Percentiles rank a stretch among this genome's conserved stretches.
phyloP scores from a whole-genome alignment of 495 filamentous ascomycete genomes.

The Schizothecium vesticola region DNA sequence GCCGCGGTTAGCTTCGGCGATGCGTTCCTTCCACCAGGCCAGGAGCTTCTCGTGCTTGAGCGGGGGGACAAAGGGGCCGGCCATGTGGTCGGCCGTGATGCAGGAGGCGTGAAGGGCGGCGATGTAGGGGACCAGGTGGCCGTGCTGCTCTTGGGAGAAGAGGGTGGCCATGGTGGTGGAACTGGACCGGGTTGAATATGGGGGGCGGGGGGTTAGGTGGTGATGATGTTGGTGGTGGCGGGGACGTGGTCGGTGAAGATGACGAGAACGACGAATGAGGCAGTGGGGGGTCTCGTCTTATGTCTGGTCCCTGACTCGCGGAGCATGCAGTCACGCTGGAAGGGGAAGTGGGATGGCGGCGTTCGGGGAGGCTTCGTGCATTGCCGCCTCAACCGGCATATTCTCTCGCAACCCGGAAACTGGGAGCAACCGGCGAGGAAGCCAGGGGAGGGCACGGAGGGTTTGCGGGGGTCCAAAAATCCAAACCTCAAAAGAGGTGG shows the following conservation, averaged over 20 bases:
- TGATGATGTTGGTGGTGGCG: background rate
- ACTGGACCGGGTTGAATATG: background rate
- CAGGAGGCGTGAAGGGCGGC: conserved; percentile 37
- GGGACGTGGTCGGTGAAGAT: background rate
- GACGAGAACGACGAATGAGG: background rate
- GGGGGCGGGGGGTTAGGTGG: background rate
- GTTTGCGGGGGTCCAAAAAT: conserved; percentile 11
- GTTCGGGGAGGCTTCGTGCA: conserved; percentile 8
- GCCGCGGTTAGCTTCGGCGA: conserved; percentile 29
- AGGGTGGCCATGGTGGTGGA: conserved; percentile 18
- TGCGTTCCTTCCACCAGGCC: conserved; percentile 35
- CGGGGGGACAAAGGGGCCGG: conserved; percentile 36
- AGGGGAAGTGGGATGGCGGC: background rate
- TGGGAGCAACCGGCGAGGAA: background rate
- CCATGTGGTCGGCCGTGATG: conserved; percentile 33
- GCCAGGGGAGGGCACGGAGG: background rate
- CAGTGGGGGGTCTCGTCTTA: background rate
- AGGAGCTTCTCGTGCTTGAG: conserved; percentile 36
- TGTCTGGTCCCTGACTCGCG: background rate
- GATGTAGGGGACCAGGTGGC: conserved; percentile 34
- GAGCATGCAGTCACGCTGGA: background rate
- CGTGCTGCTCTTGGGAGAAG: conserved; percentile 31
- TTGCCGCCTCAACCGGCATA: conserved; percentile 7
- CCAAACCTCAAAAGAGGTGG: background rate
- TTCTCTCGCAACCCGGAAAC: background rate